Evolutionary conservation across 1,139 yeast species (phyloP), one percentile per base, ranked within the genome.

Genomic region (Geotrichum europaeum): DNA sequence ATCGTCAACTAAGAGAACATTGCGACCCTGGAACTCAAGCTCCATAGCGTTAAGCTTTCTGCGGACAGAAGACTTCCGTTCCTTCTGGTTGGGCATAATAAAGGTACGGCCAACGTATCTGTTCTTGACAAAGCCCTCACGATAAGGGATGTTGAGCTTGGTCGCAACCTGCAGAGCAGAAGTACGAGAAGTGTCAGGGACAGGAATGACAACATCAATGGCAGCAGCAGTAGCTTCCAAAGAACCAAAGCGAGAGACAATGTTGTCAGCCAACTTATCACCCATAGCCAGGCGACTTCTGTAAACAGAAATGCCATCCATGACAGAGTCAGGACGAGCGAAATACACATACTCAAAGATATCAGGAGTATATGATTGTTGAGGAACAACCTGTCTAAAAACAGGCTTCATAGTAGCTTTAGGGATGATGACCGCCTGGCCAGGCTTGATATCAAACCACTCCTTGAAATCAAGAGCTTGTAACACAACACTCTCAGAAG

Each of bases 11-110:
- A 94, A 81, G 66, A 94, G 79, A n/a, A 94, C 99, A 65, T 85
- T 86, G 69, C 90, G 84, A 65, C 84, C 95, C 67, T 82, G 81
- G 73, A 94, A 94, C 77, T 95, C 99, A 60, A 89, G 84, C 64
- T 86, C 91, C 97, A 94, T 94, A 6, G 99, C 97, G 74, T 94
- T 94, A 71, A 94, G 81, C 77, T 94, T 94, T 69, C 97, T 84
- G 72, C 99, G 84, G 25, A 94, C 99, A 43, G 96, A 87, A 12
- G 97, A 89, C 62, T 92, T 85, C 75, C 99, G 85, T 76, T 91
- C 96, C 73, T 86, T 84, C 78, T 95, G 99, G 77, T 91, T 92
- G 15, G 99, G 98, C 99, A 94, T 94, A 71, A 94, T 94, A 72
- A 94, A 94, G 0, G 99, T 94, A 74, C 99, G 84, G 47, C 99